phyloP scores from a whole-genome alignment of 495 filamentous ascomycete species.

The Xylaria flabelliformis region DNA sequence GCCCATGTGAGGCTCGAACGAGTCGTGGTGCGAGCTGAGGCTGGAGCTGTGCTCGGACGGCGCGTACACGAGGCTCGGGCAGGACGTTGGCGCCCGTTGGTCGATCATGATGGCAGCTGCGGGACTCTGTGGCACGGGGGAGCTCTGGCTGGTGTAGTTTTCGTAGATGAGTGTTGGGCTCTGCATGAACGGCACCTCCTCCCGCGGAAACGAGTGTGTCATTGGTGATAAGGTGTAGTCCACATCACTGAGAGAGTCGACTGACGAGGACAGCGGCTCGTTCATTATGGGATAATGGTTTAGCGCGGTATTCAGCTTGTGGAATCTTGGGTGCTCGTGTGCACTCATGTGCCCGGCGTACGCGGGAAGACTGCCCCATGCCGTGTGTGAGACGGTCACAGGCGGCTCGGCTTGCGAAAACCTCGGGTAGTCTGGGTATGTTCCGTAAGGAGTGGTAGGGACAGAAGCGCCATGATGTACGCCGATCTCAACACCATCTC shows the following conservation, averaged over 20 bases:
- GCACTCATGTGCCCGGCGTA: slow-evolving; percentile 35
- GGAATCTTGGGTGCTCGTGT: slow-evolving; percentile 36
- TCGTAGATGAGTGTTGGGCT: slow-evolving; percentile 62
- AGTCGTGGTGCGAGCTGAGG: slow-evolving; percentile 53
- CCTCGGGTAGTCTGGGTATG: slow-evolving; percentile 43
- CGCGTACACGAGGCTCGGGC: slow-evolving; percentile 56
- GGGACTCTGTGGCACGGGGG: slow-evolving; percentile 58
- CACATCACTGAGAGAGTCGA: slow-evolving; percentile 60
- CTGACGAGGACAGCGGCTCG: slow-evolving; percentile 55
- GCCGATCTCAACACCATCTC: slow-evolving; percentile 43
- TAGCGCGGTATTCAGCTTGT: slow-evolving; percentile 38
- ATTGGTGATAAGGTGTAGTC: slow-evolving; percentile 61
- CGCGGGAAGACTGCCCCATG: slow-evolving; percentile 37
- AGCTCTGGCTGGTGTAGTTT: slow-evolving; percentile 53
- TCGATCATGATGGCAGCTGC: slow-evolving; percentile 59
- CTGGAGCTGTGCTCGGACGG: slow-evolving; percentile 57
- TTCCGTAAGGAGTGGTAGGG: slow-evolving; percentile 44
- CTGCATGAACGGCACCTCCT: slow-evolving; percentile 57
- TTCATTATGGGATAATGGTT: slow-evolving; percentile 41
- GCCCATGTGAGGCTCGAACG: slow-evolving; percentile 52
- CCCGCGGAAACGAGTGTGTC: slow-evolving; percentile 55
- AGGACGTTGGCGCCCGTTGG: slow-evolving; percentile 56
- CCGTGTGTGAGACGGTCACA: slow-evolving; percentile 37
- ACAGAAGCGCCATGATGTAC: slow-evolving; percentile 32
- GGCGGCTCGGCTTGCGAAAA: slow-evolving; percentile 45